phyloP scores from a whole-genome alignment of 805 yeast genomes.

The Ogataea saltuana region DNA sequence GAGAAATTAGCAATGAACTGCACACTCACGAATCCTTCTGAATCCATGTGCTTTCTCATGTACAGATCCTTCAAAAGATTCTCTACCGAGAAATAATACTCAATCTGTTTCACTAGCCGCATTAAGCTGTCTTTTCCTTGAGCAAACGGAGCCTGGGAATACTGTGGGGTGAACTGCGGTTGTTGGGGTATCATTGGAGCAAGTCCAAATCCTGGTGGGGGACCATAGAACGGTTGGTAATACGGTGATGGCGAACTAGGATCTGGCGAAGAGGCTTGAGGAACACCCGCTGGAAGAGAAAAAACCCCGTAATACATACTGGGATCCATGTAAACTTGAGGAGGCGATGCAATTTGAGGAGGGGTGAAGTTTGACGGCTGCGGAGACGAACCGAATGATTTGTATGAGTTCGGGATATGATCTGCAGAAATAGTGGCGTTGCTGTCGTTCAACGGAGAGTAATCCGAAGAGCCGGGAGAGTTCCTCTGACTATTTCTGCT shows the following conservation, averaged over 20 bases:
- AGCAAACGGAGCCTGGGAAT: not conserved
- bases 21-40: slow-evolving; percentile 67
- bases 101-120: slow-evolving; percentile 54
- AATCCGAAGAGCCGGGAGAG: slow-evolving; percentile 19
- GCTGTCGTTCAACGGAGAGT: slow-evolving; percentile 18
- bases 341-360: slow-evolving; percentile 13
- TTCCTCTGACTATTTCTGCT: slow-evolving; percentile 15
- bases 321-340: slow-evolving; percentile 21
- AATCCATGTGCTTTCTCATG: slow-evolving; percentile 74
- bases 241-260: slow-evolving; percentile 13
- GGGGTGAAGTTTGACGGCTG: slow-evolving; percentile 5
- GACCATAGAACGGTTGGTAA: slow-evolving; percentile 17
- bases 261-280: slow-evolving; percentile 14
- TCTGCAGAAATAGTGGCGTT: slow-evolving; percentile 2
- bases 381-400: slow-evolving; percentile 1
- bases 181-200: slow-evolving; percentile 11
- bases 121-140: slow-evolving; percentile 16
- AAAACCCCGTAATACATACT: slow-evolving; percentile 15
- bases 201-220: slow-evolving; percentile 11
- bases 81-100: slow-evolving; percentile 85
- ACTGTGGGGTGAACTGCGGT: slow-evolving; percentile 4
- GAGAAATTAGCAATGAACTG: slow-evolving; percentile 62
- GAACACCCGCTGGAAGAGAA: slow-evolving; percentile 12
- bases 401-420: slow-evolving; percentile 2
- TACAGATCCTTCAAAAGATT: slow-evolving; percentile 81